Conservation (phyloP, 2,329 filamentous ascomycete genomes). For the Colletotrichum sp. region DNA sequence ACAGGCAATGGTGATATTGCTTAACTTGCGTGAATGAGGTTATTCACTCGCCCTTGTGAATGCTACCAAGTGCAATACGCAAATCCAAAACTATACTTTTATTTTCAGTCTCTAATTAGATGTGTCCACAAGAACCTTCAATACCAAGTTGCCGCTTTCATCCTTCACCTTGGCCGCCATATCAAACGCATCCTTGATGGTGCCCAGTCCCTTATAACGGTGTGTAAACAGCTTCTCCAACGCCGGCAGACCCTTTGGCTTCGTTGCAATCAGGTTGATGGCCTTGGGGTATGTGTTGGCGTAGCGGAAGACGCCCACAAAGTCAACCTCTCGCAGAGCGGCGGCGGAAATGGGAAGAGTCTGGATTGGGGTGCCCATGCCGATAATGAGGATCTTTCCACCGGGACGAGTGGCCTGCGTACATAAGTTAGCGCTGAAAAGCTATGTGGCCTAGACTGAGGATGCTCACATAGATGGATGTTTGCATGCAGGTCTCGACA, state of each 20-base stretch:
- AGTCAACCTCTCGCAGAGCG: conserved; percentile 72
- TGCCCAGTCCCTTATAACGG: conserved; percentile 66
- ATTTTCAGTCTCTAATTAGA: conserved; percentile 13
- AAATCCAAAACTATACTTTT: background rate
- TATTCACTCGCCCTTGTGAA: background rate
- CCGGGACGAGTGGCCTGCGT: conserved; percentile 65
- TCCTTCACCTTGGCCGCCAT: conserved; percentile 77
- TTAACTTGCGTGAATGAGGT: background rate
- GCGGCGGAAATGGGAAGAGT: conserved; percentile 73
- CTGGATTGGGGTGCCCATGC: conserved; percentile 75
- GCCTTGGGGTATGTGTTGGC: conserved; percentile 73
- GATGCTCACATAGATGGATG: conserved; percentile 68
- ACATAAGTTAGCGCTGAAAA: background rate
- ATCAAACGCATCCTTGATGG: conserved; percentile 71
- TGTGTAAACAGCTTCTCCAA: conserved; percentile 75
- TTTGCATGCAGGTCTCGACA: conserved; percentile 77
- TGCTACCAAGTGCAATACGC: background rate
- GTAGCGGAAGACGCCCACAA: conserved; percentile 75
- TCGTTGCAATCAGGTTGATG: conserved; percentile 55
- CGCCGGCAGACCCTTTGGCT: conserved; percentile 61
- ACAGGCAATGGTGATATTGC: background rate
- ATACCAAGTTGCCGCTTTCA: conserved; percentile 70
- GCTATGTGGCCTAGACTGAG: background rate
- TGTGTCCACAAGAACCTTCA: conserved; percentile 74
- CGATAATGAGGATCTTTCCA: conserved; percentile 73